Conservation (phyloP, 176 grass and related monocot genomes). For the Olyra latifolia region DNA sequence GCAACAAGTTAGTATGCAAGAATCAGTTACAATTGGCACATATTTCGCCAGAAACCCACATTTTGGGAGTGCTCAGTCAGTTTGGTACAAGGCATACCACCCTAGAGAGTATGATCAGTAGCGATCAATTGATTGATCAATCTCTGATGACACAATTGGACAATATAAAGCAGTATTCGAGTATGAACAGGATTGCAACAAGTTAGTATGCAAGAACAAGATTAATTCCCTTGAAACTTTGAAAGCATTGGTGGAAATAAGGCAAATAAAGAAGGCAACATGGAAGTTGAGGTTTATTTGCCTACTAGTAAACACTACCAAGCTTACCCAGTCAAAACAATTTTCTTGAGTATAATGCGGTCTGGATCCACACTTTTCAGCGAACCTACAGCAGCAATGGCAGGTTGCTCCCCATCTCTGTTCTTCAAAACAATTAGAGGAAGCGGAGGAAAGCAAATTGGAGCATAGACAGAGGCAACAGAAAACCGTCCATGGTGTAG, state of each 20-base stretch:
- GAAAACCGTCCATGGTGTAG: slow-evolving; percentile 89
- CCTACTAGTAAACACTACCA: slow-evolving; percentile 19
- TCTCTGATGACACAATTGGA: background rate
- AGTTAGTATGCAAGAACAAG: background rate
- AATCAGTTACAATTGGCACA: background rate
- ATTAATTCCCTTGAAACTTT: background rate
- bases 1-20: no score
- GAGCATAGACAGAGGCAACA: slow-evolving; percentile 83
- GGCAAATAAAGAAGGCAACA: background rate
- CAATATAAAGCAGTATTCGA: no score
- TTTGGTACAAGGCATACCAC: background rate
- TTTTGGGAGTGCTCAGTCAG: background rate
- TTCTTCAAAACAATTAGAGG: slow-evolving; percentile 83
- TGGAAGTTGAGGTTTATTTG: background rate
- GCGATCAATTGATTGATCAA: background rate
- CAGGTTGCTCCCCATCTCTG: slow-evolving; percentile 59
- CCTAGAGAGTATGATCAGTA: background rate
- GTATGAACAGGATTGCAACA: background rate
- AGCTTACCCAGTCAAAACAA: slow-evolving; percentile 89
- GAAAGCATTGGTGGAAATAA: background rate
- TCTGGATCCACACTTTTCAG: slow-evolving; percentile 84
- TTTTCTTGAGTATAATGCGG: slow-evolving; percentile 88
- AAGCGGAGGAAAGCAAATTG: slow-evolving; percentile 70
- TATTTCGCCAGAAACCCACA: background rate
- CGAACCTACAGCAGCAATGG: slow-evolving; percentile 74